Evolutionary conservation across 805 yeast genomes (phyloP).

Genomic region (Isabelozyma gotoi): DNA sequence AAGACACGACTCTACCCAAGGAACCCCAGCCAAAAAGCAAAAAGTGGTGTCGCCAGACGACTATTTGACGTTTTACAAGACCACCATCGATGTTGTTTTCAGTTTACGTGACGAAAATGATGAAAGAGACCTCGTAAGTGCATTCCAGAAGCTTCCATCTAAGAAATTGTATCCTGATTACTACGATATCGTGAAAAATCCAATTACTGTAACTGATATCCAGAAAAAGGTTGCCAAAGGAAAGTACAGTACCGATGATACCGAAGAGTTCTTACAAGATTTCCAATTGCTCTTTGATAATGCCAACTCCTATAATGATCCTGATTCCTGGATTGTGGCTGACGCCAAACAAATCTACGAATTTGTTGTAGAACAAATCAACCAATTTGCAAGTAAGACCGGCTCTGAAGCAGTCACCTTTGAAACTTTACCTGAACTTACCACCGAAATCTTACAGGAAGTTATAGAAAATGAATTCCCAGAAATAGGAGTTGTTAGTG

Average conservation of each 20-base stretch:
- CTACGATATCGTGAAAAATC: slow-evolving; percentile 31
- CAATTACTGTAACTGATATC: slow-evolving; percentile 34
- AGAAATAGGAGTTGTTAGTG: slow-evolving; percentile 55
- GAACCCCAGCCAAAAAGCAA: slow-evolving; percentile 11
- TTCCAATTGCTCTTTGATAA: slow-evolving; percentile 36
- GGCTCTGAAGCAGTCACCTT: slow-evolving; percentile 14
- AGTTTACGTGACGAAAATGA: slow-evolving; percentile 30
- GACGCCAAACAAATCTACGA: slow-evolving; percentile 60
- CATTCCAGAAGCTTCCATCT: slow-evolving; percentile 35
- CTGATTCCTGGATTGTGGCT: slow-evolving; percentile 55
- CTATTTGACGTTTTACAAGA: slow-evolving; percentile 24
- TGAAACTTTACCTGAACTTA: slow-evolving; percentile 17
- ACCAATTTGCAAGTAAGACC: slow-evolving; percentile 25
- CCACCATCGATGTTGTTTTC: slow-evolving; percentile 31
- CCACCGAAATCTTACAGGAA: slow-evolving; percentile 32
- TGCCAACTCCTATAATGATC: slow-evolving; percentile 41
- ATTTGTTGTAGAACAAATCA: slow-evolving; percentile 52
- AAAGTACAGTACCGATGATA: slow-evolving; percentile 33
- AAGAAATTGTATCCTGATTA: slow-evolving; percentile 42
- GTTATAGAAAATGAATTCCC: slow-evolving; percentile 46
- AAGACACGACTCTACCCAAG: slow-evolving; percentile 6
- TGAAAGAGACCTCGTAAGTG: slow-evolving; percentile 19
- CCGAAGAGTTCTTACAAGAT: slow-evolving; percentile 38
- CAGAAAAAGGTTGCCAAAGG: slow-evolving; percentile 41
- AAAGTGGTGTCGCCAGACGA: slow-evolving; percentile 21